These are phyloP conservation scores for Phallus indusiatus DNA, from an alignment of 768 basidiomycete species.

Conservation along the genomic window DNA sequence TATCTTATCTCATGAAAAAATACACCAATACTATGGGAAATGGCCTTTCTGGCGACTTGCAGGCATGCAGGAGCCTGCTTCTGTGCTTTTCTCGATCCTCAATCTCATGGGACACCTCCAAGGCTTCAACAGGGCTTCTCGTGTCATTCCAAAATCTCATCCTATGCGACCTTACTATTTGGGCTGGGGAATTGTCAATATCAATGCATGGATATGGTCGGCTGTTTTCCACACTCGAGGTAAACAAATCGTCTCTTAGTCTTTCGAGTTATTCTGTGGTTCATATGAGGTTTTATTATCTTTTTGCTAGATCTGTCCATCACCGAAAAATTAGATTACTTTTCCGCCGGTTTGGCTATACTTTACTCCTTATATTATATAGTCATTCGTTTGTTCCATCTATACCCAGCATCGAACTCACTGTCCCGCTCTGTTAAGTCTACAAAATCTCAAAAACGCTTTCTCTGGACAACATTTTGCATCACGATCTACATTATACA, in stretches of 20 bases:
- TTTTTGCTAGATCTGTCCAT: slow-evolving; percentile 52
- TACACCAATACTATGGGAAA: slow-evolving; percentile 88
- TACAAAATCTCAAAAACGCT: slow-evolving; percentile 12
- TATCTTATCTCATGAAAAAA: slow-evolving; percentile 25
- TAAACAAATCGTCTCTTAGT: slow-evolving; percentile 20
- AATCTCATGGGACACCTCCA: slow-evolving; percentile 70
- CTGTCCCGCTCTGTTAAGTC: slow-evolving; percentile 18
- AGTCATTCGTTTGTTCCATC: slow-evolving; percentile 63
- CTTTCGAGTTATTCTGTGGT: background rate
- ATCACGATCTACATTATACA: slow-evolving; percentile 54
- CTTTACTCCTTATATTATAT: slow-evolving; percentile 73
- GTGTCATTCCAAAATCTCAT: slow-evolving; percentile 41
- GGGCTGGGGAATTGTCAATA: slow-evolving; percentile 54
- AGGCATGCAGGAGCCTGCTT: slow-evolving; percentile 94
- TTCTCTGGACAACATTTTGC: slow-evolving; percentile 43
- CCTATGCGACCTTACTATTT: slow-evolving; percentile 65
- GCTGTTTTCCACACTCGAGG: slow-evolving; percentile 89
- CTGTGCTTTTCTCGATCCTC: slow-evolving; percentile 79
- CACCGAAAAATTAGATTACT: slow-evolving; percentile 93
- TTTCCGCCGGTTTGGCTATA: slow-evolving; percentile 83
- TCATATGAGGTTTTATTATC: background rate
- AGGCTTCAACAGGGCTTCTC: slow-evolving; percentile 44
- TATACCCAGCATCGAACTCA: slow-evolving; percentile 38
- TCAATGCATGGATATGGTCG: slow-evolving; percentile 93
- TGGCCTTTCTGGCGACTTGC: slow-evolving; percentile 89